Base-by-base conservation (phyloP, 2,329 filamentous ascomycete species). In the Ophiostoma pallidulum region DNA sequence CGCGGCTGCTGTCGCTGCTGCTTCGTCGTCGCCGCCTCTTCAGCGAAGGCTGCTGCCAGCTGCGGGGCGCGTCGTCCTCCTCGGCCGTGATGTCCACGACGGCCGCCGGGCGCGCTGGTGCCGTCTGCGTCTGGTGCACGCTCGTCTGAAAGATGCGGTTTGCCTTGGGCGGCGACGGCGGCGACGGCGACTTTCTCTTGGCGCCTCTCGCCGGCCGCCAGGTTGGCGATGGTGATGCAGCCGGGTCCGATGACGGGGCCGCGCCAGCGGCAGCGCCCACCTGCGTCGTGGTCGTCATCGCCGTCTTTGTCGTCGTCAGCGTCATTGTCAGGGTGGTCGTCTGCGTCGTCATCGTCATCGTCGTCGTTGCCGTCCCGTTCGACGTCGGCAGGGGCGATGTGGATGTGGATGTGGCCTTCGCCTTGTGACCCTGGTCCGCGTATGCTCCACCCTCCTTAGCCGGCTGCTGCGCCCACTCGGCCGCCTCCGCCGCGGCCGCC, bases 121-220 rank as follows among this genome's bases (percentile, higher is more conserved):
- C 22, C 12, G 22, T 12, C n/a, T 33, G 31, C 5, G n/a, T 13
- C 12, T 5, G 31, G 26, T 37, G 19, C n/a, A 51, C 33, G 31
- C 29, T 43, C 22, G 49, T 46, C 46, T 49, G 41, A 22, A 51
- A 48, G 8, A 45, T 49, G 26, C 47, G 35, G 40, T 47, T 49
- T 26, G 44, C 13, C 40, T 32, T 41, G 24, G 24, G 14, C 29
- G 28, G 28, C 19, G 20, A 9, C 9, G 19, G n/a, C 3, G 36
- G 5, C 9, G 28, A 38, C 14, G 19, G 8, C 7, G 37, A 8
- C n/a, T n/a, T n/a, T n/a, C n/a, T n/a, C n/a, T n/a, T n/a, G n/a
- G n/a, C n/a, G n/a, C n/a, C n/a, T n/a, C n/a, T n/a, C n/a, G n/a
- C n/a, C 7, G 19, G 41, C 4, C 20, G 20, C 13, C 31, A 28